Evolutionary conservation across 2,329 filamentous ascomycete genomes (phyloP).

Genomic region (Endoconidiophora laricicola): DNA sequence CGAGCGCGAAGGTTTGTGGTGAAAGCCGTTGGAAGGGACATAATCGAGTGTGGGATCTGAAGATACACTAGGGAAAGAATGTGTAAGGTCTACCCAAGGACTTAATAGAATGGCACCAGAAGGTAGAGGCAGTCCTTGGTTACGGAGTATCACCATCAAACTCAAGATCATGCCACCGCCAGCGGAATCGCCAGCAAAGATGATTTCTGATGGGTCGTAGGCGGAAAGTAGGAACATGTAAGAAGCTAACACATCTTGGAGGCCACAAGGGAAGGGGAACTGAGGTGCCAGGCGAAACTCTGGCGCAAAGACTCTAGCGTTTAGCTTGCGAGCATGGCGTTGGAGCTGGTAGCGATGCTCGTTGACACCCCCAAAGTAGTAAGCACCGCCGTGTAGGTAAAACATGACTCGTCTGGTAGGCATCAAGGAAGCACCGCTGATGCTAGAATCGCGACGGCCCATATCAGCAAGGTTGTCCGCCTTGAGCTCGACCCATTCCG

Average conservation of each 20-base stretch:
- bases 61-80: constrained; percentile 85
- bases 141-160: constrained; percentile 63
- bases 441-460: constrained; percentile 34
- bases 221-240: constrained; percentile 68
- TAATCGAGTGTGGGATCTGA: constrained; percentile 63
- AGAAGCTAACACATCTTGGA: constrained; percentile 77
- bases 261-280: constrained; percentile 85
- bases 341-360: constrained; percentile 98
- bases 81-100: constrained; percentile 89
- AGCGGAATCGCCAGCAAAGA: constrained; percentile 83
- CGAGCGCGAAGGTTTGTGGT: constrained; percentile 73
- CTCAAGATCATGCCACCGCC: constrained; percentile 79
- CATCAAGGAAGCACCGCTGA: constrained; percentile 33
- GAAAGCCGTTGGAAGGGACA: constrained; percentile 73
- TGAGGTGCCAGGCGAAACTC: constrained; percentile 79
- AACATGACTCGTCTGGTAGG: constrained; percentile 54
- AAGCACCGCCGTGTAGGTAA: constrained; percentile 86
- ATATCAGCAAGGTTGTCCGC: constrained; percentile 39
- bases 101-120: constrained; percentile 83
- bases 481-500: constrained; percentile 95
- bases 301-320: constrained; percentile 75
- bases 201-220: constrained; percentile 65
- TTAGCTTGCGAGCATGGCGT: constrained; percentile 82
- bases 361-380: constrained; percentile 89
- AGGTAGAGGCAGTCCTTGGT: constrained; percentile 68